These are phyloP conservation scores for Trichoderma citrinoviride DNA, from an alignment of 2,329 filamentous ascomycete species.

Conservation along the genomic window DNA sequence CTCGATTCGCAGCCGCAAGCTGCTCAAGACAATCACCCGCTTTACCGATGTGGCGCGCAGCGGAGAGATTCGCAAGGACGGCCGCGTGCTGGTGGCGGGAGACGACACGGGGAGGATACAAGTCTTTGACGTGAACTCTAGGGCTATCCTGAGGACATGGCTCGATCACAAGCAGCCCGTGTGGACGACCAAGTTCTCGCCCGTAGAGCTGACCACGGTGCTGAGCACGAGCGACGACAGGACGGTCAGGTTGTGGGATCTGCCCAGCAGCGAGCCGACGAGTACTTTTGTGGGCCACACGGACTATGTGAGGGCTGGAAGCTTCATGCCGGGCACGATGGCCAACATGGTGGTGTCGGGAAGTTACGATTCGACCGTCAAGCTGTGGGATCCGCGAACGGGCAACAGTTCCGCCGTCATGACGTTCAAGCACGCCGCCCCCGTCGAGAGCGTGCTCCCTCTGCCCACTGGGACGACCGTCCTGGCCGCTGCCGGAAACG, in stretches of 20 bases:
- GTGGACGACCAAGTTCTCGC: constrained; percentile 90
- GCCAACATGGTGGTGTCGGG: constrained; percentile 82
- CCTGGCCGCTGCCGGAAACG: constrained; percentile 78
- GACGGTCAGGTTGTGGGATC: constrained; percentile 91
- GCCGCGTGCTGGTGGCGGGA: constrained; percentile 83
- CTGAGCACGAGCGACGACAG: constrained; percentile 91
- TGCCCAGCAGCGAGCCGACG: constrained; percentile 74
- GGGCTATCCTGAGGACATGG: constrained; percentile 95
- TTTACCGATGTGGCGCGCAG: constrained; percentile 90
- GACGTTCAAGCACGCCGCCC: constrained; percentile 90
- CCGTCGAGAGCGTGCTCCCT: constrained; percentile 84
- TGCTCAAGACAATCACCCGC: constrained; percentile 88
- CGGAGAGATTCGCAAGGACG: constrained; percentile 84
- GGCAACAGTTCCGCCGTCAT: constrained; percentile 68
- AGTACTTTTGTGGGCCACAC: constrained; percentile 80
- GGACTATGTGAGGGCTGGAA: constrained; percentile 87
- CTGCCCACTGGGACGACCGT: constrained; percentile 84
- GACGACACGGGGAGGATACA: constrained; percentile 91
- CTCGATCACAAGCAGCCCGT: constrained; percentile 90
- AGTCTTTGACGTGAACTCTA: constrained; percentile 85
- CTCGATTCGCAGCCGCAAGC: constrained; percentile 85
- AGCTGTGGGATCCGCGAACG: constrained; percentile 86
- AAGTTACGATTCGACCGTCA: constrained; percentile 91
- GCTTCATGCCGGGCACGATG: constrained; percentile 73
- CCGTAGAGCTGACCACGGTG: constrained; percentile 77